Evolutionary conservation across 495 filamentous ascomycete species (phyloP), one percentile per base, ranked within the genome.

Genomic region (Penicillium bialowiezense): DNA sequence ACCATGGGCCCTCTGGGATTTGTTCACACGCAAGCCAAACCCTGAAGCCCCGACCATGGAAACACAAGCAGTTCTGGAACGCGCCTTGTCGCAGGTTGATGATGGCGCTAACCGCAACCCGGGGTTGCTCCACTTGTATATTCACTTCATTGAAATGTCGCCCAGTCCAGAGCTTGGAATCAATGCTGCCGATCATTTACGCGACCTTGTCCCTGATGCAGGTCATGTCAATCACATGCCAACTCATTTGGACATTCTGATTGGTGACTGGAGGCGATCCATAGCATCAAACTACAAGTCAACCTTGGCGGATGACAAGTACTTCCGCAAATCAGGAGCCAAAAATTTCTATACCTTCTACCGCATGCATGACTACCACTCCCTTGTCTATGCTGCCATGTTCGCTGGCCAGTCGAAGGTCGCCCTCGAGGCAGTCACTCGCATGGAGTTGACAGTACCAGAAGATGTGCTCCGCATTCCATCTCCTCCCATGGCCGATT

Each of bases 121-220:
- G 0, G 84, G 81, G 1, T 53, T 86, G 1, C 64, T 84, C 8
- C 84, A 88, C 54, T 58, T 85, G 4, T 86, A 86, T 54, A 86
- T 86, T 33, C 84, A 88, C 51, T 70, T 82, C 13, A 84, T 85
- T 72, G 83, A 88, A 57, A 86, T 86, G 83, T 86, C 82, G 1
- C 52, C 59, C 0, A 70, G 64, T 10, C 84, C 84, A 0, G 83
- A 85, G 39, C 44, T 54, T 0, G 83, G 78, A 0, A 62, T 86
- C 7, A 59, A 62, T 3, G 70, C 69, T 3, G 82, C 83, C 0
- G 78, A 86, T 52, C 67, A 70, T 18, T 73, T 86, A 3, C 75
- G 82, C 2, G 70, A 71, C 7, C 72, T 86, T 0, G 69, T 83
- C 5, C 83, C 84, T 0, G 81, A 86, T 38, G 69, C 77, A 2